Evolutionary conservation across 2,329 filamentous ascomycete genomes (phyloP).

Genomic region (Sarocladiaceae sp.): DNA sequence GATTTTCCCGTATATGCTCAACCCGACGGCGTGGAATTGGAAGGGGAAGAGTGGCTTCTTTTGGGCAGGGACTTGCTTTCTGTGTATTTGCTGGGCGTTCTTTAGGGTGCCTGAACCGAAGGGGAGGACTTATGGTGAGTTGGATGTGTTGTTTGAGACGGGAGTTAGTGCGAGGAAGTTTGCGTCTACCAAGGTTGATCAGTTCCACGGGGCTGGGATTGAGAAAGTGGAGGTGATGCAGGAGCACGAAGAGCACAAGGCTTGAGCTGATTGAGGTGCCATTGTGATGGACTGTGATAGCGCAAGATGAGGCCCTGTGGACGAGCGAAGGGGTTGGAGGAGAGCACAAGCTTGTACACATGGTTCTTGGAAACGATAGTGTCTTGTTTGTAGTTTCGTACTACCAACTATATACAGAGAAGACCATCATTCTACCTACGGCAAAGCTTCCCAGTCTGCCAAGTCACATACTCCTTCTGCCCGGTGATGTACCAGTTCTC

Average conservation of each 20-base stretch:
- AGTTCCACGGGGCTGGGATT: neutral
- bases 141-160: slow-evolving; percentile 24
- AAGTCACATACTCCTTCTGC: slow-evolving; percentile 15
- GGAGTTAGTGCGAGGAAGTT: slow-evolving; percentile 26
- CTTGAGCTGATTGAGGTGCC: neutral
- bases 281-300: neutral
- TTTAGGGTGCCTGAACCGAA: slow-evolving; percentile 22
- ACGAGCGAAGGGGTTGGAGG: no score
- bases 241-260: slow-evolving; percentile 4
- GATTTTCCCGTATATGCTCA: slow-evolving; percentile 17
- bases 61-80: slow-evolving; percentile 10
- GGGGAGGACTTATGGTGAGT: slow-evolving; percentile 21
- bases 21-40: slow-evolving; percentile 18
- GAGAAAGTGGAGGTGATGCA: slow-evolving; percentile 9
- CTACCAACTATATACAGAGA: no score
- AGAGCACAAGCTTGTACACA: no score
- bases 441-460: slow-evolving; percentile 15
- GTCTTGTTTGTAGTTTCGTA: no score
- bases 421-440: neutral
- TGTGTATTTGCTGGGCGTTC: slow-evolving; percentile 23
- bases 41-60: slow-evolving; percentile 18
- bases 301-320: no score
- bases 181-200: slow-evolving; percentile 10
- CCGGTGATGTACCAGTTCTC: slow-evolving; percentile 19
- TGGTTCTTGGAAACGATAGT: no score